Conservation (phyloP, 345 rosid genomes). For the Cardamine resedifolia region DNA sequence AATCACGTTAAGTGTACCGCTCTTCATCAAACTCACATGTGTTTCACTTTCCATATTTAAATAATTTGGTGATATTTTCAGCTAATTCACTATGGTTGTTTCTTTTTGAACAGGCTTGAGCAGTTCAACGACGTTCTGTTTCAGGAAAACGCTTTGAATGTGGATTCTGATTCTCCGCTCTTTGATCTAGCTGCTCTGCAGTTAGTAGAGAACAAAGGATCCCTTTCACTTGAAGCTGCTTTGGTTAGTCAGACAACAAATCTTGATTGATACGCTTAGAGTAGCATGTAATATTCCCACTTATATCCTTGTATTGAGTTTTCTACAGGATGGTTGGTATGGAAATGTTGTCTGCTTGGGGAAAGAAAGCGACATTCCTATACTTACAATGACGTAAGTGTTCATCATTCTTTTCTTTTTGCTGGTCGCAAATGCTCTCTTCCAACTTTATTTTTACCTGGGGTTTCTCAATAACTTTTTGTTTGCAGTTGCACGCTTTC, state of each 20-base stretch:
- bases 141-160: slow-evolving; percentile 58
- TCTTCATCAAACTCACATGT: slow-evolving; percentile 10
- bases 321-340: slow-evolving; percentile 74
- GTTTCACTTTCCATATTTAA: neutral
- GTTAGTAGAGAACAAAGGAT: slow-evolving; percentile 43
- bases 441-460: neutral
- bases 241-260: slow-evolving; percentile 30
- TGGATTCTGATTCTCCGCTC: slow-evolving; percentile 44
- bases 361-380: slow-evolving; percentile 54
- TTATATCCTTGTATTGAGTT: neutral
- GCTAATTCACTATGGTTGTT: slow-evolving; percentile 1
- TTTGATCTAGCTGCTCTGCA: slow-evolving; percentile 55
- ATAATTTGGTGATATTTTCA: slow-evolving; percentile 12
- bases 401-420: neutral
- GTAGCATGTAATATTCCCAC: slow-evolving; percentile 5
- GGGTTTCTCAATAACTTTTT: neutral
- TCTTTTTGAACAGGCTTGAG: slow-evolving; percentile 62
- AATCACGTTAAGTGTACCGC: slow-evolving; percentile 61
- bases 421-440: neutral
- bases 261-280: neutral
- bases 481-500: slow-evolving; percentile 55
- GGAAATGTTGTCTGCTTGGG: slow-evolving; percentile 70
- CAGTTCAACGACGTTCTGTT: slow-evolving; percentile 85
- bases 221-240: slow-evolving; percentile 47
- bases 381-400: slow-evolving; percentile 81